Evolutionary conservation across 2,329 filamentous ascomycete genomes (phyloP).

Genomic region (Scorias spongiosa): DNA sequence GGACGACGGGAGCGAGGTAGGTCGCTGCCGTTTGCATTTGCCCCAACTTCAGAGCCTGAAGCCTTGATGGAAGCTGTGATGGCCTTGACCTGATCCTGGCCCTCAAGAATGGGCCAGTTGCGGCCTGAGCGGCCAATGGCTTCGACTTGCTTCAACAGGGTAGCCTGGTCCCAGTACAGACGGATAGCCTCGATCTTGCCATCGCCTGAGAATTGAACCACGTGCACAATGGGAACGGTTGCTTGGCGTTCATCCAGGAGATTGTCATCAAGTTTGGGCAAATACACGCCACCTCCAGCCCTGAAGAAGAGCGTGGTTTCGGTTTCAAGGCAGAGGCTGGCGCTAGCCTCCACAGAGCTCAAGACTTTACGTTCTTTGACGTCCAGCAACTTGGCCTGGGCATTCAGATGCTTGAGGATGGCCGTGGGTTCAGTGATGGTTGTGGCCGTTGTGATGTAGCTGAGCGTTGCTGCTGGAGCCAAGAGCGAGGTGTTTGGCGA

Average conservation of each 20-base stretch:
- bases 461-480: slow-evolving; percentile 32
- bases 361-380: slow-evolving; percentile 72
- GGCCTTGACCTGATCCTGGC: slow-evolving; percentile 65
- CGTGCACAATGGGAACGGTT: slow-evolving; percentile 72
- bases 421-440: slow-evolving; percentile 54
- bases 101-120: slow-evolving; percentile 91
- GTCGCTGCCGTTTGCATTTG: slow-evolving; percentile 15
- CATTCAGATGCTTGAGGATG: slow-evolving; percentile 68
- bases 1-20: slow-evolving; percentile 11
- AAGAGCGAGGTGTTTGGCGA: slow-evolving; percentile 28
- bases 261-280: slow-evolving; percentile 85
- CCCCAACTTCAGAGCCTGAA: slow-evolving; percentile 11
- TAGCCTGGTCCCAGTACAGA: slow-evolving; percentile 88
- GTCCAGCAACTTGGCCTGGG: slow-evolving; percentile 57
- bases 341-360: slow-evolving; percentile 53
- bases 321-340: slow-evolving; percentile 59
- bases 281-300: slow-evolving; percentile 66
- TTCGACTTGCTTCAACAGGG: slow-evolving; percentile 82
- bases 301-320: slow-evolving; percentile 74
- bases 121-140: slow-evolving; percentile 79
- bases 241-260: slow-evolving; percentile 74
- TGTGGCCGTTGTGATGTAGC: slow-evolving; percentile 84
- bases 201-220: slow-evolving; percentile 65
- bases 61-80: slow-evolving; percentile 18
- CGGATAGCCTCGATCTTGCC: slow-evolving; percentile 77